Percentiles rank a stretch among this genome's conserved stretches.
Evolutionary conservation across 148 eudicot genomes (phyloP).

Genomic region (Rhododendron ovatum): DNA sequence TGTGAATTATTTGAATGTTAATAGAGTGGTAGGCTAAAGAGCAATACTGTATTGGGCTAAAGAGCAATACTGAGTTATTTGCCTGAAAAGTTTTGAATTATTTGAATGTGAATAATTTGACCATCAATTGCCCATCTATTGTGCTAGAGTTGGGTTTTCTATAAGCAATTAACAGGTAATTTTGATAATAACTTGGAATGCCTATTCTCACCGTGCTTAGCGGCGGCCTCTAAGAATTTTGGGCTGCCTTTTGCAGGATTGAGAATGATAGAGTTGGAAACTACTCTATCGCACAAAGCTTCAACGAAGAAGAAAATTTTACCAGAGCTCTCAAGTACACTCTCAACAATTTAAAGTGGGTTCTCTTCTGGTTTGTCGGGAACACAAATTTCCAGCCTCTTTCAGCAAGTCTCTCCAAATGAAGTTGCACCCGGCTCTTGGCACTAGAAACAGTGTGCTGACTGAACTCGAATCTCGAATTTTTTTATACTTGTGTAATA

Average conservation of each 20-base stretch:
- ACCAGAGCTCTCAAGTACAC: constrained; percentile 97
- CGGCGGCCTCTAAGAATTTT: background rate
- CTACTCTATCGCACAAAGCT: constrained; percentile 88
- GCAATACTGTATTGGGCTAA: background rate
- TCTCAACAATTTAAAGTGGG: constrained; percentile 93
- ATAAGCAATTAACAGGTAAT: background rate
- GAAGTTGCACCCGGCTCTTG: background rate
- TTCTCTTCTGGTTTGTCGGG: constrained; percentile 90
- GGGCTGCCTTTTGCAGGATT: constrained; percentile 46
- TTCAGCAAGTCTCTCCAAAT: background rate
- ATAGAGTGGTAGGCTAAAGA: background rate
- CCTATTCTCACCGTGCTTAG: background rate
- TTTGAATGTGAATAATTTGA: background rate
- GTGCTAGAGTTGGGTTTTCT: too few species aligned
- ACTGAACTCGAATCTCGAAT: background rate
- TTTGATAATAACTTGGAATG: background rate
- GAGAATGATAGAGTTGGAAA: constrained; percentile 81
- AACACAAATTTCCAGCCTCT: constrained; percentile 57
- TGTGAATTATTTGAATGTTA: background rate
- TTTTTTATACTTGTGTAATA: background rate
- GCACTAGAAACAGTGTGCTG: background rate
- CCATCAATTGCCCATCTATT: background rate
- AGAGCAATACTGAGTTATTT: too few species aligned
- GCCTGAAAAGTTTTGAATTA: background rate
- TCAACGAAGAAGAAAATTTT: constrained; percentile 89